Evolutionary conservation across 78 protist genomes (phyloP), one percentile per base, ranked within the genome.

Genomic region (Planoprotostelium fungivorum): DNA sequence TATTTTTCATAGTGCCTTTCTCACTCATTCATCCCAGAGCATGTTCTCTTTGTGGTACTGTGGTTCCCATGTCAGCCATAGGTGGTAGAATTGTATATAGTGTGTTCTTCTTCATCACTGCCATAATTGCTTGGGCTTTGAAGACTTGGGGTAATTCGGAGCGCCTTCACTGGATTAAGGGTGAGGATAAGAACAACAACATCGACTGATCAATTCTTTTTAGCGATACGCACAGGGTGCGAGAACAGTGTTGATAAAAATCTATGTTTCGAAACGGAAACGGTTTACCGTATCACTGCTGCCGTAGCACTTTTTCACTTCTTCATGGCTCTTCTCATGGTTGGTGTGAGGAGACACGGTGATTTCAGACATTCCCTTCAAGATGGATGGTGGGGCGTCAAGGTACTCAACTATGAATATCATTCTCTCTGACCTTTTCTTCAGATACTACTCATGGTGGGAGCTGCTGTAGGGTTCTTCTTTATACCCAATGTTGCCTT

Each of bases 301-400:
- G 89, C 90, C 34, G 87, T 92, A 84, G 91, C 94, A 85, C 29
- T 86, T 35, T 92, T 89, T 89, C 94, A 92, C 88, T 35, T 89
- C 9, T 86, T 92, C 84, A 84, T 92, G n/a, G 92, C 85, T 29
- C 38, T 92, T 0, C 29, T 89, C 35, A 39, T 92, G 88, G 88
- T 92, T 63, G 91, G 91, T 35, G 94, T 92, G 29, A 88, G 90
- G 35, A 84, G 73, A n/a, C 63, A 90, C 31, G 84, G 38, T 34
- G 88, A 92, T 37, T 0, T 83, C 28, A 63, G 94, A 37, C 93
- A 91, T 29, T 37, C 83, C n/a, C 35, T 92, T 0, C 94, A 92
- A 83, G 94, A 92, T 89, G 94, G 94, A 0, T 89, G 73, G 38
- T 92, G 94, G 94, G 93, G 93, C 87, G 51, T 92, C 9, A 92